Percentiles rank a stretch among this genome's conserved stretches.
Evolutionary conservation across 345 rosid species (phyloP).

Genomic region (Citrus maxima): DNA sequence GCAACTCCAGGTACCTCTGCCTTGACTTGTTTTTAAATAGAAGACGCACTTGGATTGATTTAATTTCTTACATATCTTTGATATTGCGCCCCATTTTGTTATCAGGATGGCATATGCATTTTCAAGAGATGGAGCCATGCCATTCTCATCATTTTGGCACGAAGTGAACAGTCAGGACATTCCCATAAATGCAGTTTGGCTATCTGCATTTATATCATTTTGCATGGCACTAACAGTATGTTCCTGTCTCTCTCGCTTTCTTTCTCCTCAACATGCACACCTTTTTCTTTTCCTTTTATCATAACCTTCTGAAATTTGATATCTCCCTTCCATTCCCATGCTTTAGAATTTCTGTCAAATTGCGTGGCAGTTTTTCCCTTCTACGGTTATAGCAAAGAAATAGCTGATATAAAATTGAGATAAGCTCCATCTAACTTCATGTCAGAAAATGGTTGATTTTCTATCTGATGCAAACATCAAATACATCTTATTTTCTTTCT

Average conservation of each 20-base stretch:
- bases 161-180: slow-evolving; percentile 83
- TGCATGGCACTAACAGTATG: slow-evolving; percentile 96
- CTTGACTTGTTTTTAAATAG: neutral
- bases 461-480: neutral
- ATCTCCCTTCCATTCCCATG: neutral
- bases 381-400: neutral
- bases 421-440: too few species aligned
- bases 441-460: neutral
- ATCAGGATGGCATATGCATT: slow-evolving; percentile 98
- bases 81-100: neutral
- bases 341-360: too few species aligned
- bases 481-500: neutral
- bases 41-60: neutral
- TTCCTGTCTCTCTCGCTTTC: neutral
- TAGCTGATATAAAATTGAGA: neutral
- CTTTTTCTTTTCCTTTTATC: neutral
- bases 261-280: neutral
- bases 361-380: neutral
- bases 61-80: neutral
- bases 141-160: slow-evolving; percentile 79
- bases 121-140: slow-evolving; percentile 98
- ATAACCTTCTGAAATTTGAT: neutral
- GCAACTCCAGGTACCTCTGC: slow-evolving; percentile 74
- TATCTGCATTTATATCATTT: slow-evolving; percentile 63
- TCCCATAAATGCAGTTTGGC: slow-evolving; percentile 90